Evolutionary conservation across 768 basidiomycete genomes (phyloP), one percentile per base, ranked within the genome.

Genomic region (Serendipita indica): DNA sequence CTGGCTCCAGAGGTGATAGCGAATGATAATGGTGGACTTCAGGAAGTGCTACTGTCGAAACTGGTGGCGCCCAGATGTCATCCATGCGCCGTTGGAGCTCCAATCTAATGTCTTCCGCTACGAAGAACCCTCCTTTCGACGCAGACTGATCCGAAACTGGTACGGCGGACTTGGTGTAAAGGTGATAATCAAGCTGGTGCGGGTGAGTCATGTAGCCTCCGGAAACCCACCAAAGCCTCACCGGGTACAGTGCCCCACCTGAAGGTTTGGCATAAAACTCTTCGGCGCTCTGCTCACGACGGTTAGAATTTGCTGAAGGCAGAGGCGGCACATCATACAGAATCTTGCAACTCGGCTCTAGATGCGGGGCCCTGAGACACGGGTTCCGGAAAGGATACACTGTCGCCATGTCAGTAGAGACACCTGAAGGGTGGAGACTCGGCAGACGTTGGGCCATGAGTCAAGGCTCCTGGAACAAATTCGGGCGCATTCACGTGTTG

Each of bases 1-100:
- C 69, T 30, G 73, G 71, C 67, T 93, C 90, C 2, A 98, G 76
- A 0, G 88, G 88, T 5, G 84, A 77, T 14, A 98, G 77, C 0
- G 84, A 81, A 69, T 96, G 89, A 65, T 97, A 99, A 1, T 88
- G 87, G 65, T 91, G 87, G 0, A 97, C 70, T 62, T 94, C 89
- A 16, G 88, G 83, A 0, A 93, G 93, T 6, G 96, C 74, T 18
- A 77, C 77, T 5, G 79, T 71, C 2, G 79, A 79, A 69, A 63
- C 18, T 20, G 71, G 63, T 33, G 70, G 63, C 13, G 75, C 69
- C 62, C 70, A 68, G 4, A 70, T 58, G 30, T 71, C 67, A 62
- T 80, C 77, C 1, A 77, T 73, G 16, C 79, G 77, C 58, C 67
- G 67, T 58, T 76, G 76, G n/a, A 81, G 67, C 46, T 79, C 78